Evolutionary conservation across 768 basidiomycete species (phyloP).

Genomic region (Lactarius hatsudake): DNA sequence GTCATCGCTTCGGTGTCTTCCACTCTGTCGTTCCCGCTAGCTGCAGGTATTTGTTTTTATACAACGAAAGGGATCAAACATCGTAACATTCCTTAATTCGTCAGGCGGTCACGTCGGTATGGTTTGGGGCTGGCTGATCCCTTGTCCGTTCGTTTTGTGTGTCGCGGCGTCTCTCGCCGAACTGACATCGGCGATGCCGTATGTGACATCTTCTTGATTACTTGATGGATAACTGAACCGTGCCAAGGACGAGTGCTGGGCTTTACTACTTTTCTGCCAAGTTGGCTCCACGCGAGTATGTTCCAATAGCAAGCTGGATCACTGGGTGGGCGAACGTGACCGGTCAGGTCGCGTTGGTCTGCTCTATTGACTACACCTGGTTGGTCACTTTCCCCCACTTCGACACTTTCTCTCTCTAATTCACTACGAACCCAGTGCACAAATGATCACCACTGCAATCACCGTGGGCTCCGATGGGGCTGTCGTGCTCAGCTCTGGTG

Average conservation of each 20-base stretch:
- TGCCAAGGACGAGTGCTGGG: constrained; percentile 68
- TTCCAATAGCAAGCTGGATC: constrained; percentile 64
- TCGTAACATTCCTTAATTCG: neutral
- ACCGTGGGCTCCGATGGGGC: constrained; percentile 56
- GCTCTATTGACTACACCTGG: constrained; percentile 74
- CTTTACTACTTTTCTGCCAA: constrained; percentile 79
- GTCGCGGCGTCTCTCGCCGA: constrained; percentile 74
- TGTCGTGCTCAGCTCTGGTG: constrained; percentile 50
- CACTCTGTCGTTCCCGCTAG: constrained; percentile 60
- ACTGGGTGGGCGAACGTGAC: constrained; percentile 75
- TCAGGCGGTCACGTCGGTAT: constrained; percentile 74
- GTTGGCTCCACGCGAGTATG: constrained; percentile 59
- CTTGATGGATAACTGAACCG: neutral
- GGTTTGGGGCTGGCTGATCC: constrained; percentile 76
- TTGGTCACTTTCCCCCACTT: constrained; percentile 28
- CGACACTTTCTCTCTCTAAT: neutral
- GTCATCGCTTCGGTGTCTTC: constrained; percentile 68
- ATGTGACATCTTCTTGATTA: constrained; percentile 7
- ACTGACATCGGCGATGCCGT: constrained; percentile 75
- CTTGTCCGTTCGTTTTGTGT: constrained; percentile 61
- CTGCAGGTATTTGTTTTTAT: constrained; percentile 45
- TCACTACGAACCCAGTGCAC: constrained; percentile 43
- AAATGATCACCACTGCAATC: constrained; percentile 75
- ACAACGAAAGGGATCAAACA: neutral
- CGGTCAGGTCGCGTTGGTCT: constrained; percentile 66